Percentiles rank a stretch among this genome's conserved stretches.
Evolutionary conservation across 148 eudicot species (phyloP).

Genomic region (Simmondsia chinensis): DNA sequence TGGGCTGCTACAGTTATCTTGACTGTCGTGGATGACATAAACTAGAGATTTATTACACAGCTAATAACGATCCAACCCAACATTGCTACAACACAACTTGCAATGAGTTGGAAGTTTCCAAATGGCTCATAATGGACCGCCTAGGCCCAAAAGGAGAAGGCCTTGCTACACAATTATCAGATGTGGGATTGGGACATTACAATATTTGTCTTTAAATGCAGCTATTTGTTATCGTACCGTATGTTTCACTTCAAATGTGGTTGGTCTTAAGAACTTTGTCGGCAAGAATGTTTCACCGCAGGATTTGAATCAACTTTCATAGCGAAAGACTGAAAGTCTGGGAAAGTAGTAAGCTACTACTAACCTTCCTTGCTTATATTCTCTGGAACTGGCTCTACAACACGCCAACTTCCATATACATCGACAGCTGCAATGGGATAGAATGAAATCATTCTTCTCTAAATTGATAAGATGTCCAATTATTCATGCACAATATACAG

Average conservation of each 20-base stretch:
- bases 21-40: constrained; percentile 38
- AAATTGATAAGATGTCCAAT: not conserved
- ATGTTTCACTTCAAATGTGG: not conserved
- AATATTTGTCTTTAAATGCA: not conserved
- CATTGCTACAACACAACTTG: no score
- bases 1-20: constrained; percentile 82
- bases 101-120: no score
- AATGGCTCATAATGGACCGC: no score
- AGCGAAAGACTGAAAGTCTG: not conserved
- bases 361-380: constrained; percentile 49
- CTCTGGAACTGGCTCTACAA: constrained; percentile 49
- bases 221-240: not conserved
- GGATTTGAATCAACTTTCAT: not conserved
- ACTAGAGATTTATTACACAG: no score
- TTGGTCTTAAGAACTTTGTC: no score
- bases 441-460: constrained; percentile 1
- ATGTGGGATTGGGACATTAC: no score
- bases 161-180: no score
- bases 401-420: constrained; percentile 85
- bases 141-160: no score
- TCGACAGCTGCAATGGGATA: constrained; percentile 56
- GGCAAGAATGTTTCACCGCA: no score
- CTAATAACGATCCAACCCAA: no score
- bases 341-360: not conserved
- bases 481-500: not conserved